Percentiles rank a stretch among this genome's conserved stretches.
Conservation (phyloP, 768 basidiomycete genomes). For the Boletus reticulatus region DNA sequence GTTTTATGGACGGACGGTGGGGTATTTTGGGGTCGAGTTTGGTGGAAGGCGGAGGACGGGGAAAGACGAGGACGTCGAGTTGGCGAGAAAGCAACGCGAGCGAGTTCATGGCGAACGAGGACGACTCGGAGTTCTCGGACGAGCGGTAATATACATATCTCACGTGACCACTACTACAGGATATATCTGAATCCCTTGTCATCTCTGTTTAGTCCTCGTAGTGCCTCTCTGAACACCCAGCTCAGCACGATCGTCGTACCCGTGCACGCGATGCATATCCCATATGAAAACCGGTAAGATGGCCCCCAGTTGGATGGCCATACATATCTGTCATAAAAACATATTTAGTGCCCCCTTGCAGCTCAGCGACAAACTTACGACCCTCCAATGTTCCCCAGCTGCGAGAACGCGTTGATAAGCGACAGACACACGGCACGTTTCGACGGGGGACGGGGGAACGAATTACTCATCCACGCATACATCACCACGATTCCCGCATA, state of each 20-base stretch:
- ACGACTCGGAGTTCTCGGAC: background rate
- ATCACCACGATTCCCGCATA: slow-evolving; percentile 73
- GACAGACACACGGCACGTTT: slow-evolving; percentile 86
- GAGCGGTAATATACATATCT: background rate
- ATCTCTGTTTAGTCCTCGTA: slow-evolving; percentile 42
- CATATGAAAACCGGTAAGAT: slow-evolving; percentile 67
- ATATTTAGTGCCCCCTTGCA: background rate
- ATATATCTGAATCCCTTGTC: slow-evolving; percentile 48
- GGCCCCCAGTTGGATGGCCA: slow-evolving; percentile 74
- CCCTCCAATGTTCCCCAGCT: slow-evolving; percentile 82
- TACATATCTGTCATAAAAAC: slow-evolving; percentile 43
- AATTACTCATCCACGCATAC: slow-evolving; percentile 49
- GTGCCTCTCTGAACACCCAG: slow-evolving; percentile 43
- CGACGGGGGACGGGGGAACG: slow-evolving; percentile 72
- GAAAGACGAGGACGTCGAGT: slow-evolving; percentile 70
- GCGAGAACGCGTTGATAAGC: slow-evolving; percentile 76
- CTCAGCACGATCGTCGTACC: slow-evolving; percentile 51
- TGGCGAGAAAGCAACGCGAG: slow-evolving; percentile 78
- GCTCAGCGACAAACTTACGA: slow-evolving; percentile 50
- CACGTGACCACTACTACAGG: slow-evolving; percentile 29
- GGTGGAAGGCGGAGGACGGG: slow-evolving; percentile 58
- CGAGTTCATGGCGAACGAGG: slow-evolving; percentile 61
- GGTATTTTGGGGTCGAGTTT: slow-evolving; percentile 38
- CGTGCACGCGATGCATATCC: slow-evolving; percentile 64
- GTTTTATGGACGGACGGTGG: slow-evolving; percentile 21